These are phyloP conservation scores for Sphenostylis stenocarpa DNA, from an alignment of 306 rosid species.

Conservation along the genomic window DNA sequence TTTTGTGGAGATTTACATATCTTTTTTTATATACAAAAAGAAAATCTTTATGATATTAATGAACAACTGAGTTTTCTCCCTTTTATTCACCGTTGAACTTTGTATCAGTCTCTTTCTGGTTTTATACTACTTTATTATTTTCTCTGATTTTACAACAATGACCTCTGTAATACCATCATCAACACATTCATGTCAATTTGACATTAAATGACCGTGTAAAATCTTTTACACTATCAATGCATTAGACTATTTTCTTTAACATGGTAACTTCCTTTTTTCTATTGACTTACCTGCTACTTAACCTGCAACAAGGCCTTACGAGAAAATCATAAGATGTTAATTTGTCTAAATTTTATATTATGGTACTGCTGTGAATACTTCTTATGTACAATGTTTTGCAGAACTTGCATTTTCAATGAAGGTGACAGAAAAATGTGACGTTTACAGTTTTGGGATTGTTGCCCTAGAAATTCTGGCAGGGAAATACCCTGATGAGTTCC, in stretches of 20 bases:
- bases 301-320: not conserved
- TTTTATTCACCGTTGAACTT: no score
- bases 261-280: not conserved
- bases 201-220: not conserved
- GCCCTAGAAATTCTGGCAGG: conserved; percentile 27
- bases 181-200: not conserved
- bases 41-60: no score
- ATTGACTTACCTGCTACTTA: not conserved
- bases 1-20: no score
- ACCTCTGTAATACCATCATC: no score
- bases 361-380: not conserved
- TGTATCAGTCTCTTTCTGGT: no score
- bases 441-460: conserved; percentile 34
- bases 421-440: conserved; percentile 38
- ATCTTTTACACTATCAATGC: not conserved
- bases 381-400: not conserved
- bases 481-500: conserved; percentile 19
- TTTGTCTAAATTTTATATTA: not conserved
- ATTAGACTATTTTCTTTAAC: not conserved
- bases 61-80: no score
- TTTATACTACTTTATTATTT: no score
- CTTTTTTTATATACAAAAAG: no score
- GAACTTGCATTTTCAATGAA: conserved; percentile 32
- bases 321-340: not conserved
- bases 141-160: no score